Base-by-base conservation (phyloP, 768 basidiomycete genomes). In the Astraeus odoratus region DNA sequence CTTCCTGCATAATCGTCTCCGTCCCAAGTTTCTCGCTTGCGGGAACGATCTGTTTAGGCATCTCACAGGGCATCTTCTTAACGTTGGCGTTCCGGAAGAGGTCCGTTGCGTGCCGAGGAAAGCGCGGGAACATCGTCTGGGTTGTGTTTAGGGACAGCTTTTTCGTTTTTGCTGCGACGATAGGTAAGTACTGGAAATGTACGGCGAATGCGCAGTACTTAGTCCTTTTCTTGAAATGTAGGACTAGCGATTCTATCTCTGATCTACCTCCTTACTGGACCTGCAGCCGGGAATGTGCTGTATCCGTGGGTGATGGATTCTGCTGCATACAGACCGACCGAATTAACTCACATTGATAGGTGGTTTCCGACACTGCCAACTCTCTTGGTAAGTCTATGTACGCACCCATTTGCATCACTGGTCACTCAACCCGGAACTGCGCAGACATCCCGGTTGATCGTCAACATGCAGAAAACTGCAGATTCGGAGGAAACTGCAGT, bases 61-160 rank as follows among this genome's bases (percentile, higher is more conserved):
- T 31, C 18, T 45, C 59, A 1, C 55, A 57, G 39, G 12, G 24
- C n/a, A 20, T 51, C 13, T 50, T 62, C 37, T 3, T 62, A 18
- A 51, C 43, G 49, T 33, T 60, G 37, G 46, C 50, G 5, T 57
- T 34, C 38, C 52, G 45, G 33, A 55, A 50, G 36, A 51, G 47
- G 20, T 22, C 45, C 7, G 42, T 15, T 7, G 24, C 48, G 29
- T 37, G 15, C 20, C 19, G 13, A 20, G 8, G 16, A 18, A n/a
- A n/a, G 8, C 41, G 47, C 23, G 12, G 26, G 7, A 39, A 34
- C 6, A 33, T 55, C 23, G 48, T 47, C 8, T 58, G 46, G 12
- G 30, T 57, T 1, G 61, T 60, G 9, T 54, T 60, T n/a, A 52
- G 60, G 3, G 59, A 60, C 23, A 55, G 59, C 23, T 3, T 52